Conservation (phyloP, 306 rosid species). For the Medicago lupulina region DNA sequence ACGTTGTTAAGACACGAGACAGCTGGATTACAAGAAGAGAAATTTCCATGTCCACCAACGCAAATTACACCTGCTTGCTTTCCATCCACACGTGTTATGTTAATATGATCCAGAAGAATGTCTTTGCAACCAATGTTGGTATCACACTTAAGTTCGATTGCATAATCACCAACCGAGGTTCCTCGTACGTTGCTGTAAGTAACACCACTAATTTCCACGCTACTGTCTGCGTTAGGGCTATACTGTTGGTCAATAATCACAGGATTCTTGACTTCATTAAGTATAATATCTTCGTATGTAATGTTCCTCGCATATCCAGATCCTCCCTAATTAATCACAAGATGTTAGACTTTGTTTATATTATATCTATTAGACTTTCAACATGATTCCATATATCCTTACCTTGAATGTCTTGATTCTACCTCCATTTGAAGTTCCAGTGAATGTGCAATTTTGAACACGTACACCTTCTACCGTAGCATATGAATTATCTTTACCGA, state of each 20-base stretch:
- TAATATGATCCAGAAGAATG: background rate
- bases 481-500: slow-evolving; percentile 41
- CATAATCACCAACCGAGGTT: slow-evolving; percentile 34
- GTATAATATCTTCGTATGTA: slow-evolving; percentile 44
- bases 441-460: slow-evolving; percentile 53
- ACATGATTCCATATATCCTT: background rate
- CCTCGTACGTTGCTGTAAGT: slow-evolving; percentile 46
- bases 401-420: slow-evolving; percentile 70
- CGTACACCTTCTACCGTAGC: slow-evolving; percentile 51
- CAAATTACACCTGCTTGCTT: background rate
- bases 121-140: background rate
- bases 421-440: slow-evolving; percentile 52
- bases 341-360: too few relatives aligned
- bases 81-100: background rate
- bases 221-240: background rate
- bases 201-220: slow-evolving; percentile 49
- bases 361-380: too few relatives aligned
- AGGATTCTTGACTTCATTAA: slow-evolving; percentile 39
- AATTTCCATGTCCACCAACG: background rate
- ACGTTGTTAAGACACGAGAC: background rate
- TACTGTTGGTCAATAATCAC: slow-evolving; percentile 53
- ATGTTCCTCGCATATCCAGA: slow-evolving; percentile 57
- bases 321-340: slow-evolving; percentile 64
- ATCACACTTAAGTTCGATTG: background rate
- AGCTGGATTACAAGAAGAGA: background rate